Evolutionary conservation across 768 basidiomycete species (phyloP).

Genomic region (Hygrophoropsis aurantiaca): DNA sequence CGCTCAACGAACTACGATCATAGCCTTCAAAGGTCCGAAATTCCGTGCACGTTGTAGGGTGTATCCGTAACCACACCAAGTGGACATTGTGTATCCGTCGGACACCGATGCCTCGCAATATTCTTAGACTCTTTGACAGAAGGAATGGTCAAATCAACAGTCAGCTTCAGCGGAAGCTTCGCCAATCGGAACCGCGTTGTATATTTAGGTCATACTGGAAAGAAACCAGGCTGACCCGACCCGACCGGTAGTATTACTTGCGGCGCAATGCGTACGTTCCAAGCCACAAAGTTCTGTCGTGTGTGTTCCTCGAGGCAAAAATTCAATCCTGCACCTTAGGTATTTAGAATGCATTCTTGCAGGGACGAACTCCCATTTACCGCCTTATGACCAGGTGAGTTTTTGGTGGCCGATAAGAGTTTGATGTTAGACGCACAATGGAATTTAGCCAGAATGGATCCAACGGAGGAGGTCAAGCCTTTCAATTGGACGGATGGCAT

Average conservation of each 20-base stretch:
- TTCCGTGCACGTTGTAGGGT: constrained; percentile 27
- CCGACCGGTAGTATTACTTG: constrained; percentile 1
- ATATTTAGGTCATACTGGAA: too few species aligned
- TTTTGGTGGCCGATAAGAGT: neutral
- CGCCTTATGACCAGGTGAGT: neutral
- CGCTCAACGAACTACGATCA: constrained; percentile 6
- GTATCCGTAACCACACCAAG: constrained; percentile 15
- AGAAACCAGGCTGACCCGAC: too few species aligned
- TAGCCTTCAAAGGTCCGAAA: constrained; percentile 24
- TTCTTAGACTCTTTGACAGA: too few species aligned
- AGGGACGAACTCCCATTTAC: constrained; percentile 22
- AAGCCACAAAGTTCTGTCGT: constrained; percentile 29
- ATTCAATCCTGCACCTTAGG: constrained; percentile 26
- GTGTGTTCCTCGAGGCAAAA: constrained; percentile 32
- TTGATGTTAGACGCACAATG: too few species aligned
- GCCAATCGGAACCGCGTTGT: too few species aligned
- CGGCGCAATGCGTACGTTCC: constrained; percentile 27
- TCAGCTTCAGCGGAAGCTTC: too few species aligned
- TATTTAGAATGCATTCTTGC: constrained; percentile 25
- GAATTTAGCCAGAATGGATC: too few species aligned
- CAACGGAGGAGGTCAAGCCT: too few species aligned
- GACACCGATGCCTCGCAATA: too few species aligned
- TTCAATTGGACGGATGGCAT: too few species aligned
- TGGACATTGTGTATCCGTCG: constrained; percentile 26
- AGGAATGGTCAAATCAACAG: too few species aligned